Evolutionary conservation across 805 yeast species (phyloP), one percentile per base, ranked within the genome.

Genomic region (Candida jianshihensis): DNA sequence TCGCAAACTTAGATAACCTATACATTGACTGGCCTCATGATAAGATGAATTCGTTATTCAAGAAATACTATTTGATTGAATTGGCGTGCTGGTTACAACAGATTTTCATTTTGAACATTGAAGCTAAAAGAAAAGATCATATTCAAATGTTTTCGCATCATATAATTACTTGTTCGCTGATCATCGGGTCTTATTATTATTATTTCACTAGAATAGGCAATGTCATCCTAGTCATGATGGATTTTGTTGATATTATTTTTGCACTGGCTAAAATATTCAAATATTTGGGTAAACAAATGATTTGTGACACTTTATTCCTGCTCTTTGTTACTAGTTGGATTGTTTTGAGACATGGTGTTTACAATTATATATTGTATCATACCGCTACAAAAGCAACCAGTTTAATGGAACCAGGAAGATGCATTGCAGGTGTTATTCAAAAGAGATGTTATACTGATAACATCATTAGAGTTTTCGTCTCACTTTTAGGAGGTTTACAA

Each of bases 81-180:
- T 66, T 81, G n/a, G 79, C 82, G 12, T 74, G 73, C 46, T 89
- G 95, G 94, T 51, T 85, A 42, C 86, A 83, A 49, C 95, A 86
- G 58, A 66, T 85, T 18, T 68, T 83, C 46, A 84, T 82, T 21
- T 65, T 89, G 41, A 76, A 86, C 59, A 60, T 87, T 35, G 97
- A 88, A 59, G 78, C 74, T 41, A 73, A 70, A 43, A 73, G 97
- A 43, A 86, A 86, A 54, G 97, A 88, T 56, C 78, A 84, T 55
- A 58, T 61, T 47, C 95, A 88, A 60, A 88, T 88, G 97, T 75
- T 87, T 51, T 63, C 79, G 31, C 97, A 88, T 57, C 97, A 88
- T 59, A 76, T 89, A 38, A 78, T 89, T 38, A 88, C 97, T 1
- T 70, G 78, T 48, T 48, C 65, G 17, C 68, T 88, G 37, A 70